Percentiles rank a stretch among this genome's conserved stretches.
These are phyloP conservation scores for Venturia nashicola DNA, from an alignment of 2,329 filamentous ascomycete genomes.

Conservation along the genomic window DNA sequence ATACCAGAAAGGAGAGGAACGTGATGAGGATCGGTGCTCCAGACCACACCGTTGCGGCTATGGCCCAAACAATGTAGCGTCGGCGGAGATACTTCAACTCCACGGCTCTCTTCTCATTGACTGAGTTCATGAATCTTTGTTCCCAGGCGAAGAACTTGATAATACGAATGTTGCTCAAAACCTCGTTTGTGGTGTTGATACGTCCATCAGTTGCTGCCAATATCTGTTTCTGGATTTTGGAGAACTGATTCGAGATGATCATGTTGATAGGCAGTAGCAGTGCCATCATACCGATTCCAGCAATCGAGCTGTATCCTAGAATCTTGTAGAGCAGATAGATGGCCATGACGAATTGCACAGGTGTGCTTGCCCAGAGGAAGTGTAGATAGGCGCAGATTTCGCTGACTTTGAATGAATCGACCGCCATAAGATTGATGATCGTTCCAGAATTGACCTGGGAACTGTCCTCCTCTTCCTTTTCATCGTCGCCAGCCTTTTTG, in stretches of 20 bases:
- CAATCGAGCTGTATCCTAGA: slow-evolving; percentile 85
- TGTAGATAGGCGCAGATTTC: slow-evolving; percentile 92
- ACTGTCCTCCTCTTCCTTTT: slow-evolving; percentile 37
- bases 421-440: slow-evolving; percentile 99
- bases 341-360: slow-evolving; percentile 74
- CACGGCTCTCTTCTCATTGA: slow-evolving; percentile 73
- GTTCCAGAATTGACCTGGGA: slow-evolving; percentile 79
- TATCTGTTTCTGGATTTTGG: slow-evolving; percentile 77
- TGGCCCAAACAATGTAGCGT: slow-evolving; percentile 83
- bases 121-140: slow-evolving; percentile 70
- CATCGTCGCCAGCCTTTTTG: slow-evolving; percentile 23
- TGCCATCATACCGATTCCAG: slow-evolving; percentile 82
- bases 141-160: slow-evolving; percentile 99
- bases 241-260: slow-evolving; percentile 74
- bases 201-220: slow-evolving; percentile 88
- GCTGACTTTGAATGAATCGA: slow-evolving; percentile 97
- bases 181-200: slow-evolving; percentile 93
- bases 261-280: slow-evolving; percentile 85
- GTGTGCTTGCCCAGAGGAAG: slow-evolving; percentile 85
- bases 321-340: slow-evolving; percentile 76
- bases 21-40: slow-evolving; percentile 91
- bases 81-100: slow-evolving; percentile 70
- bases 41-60: slow-evolving; percentile 91
- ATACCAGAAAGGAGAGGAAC: slow-evolving; percentile 89
- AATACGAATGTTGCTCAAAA: slow-evolving; percentile 92